These are phyloP conservation scores for Candida vartiovaarae DNA, from an alignment of 805 yeast species.

Conservation along the genomic window DNA sequence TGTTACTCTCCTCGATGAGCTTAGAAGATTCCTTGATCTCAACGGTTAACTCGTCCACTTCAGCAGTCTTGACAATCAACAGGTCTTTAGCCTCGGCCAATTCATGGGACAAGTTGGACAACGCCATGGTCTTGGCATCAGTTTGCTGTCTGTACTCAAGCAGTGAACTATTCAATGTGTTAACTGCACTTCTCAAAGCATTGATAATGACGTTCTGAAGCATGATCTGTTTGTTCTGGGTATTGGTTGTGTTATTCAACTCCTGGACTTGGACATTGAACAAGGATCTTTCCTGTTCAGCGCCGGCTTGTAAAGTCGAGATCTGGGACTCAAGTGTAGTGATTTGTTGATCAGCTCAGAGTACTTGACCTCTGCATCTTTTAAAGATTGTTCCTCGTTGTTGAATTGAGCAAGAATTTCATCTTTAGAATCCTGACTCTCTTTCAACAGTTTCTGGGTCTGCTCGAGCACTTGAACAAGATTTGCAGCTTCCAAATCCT, in stretches of 20 bases:
- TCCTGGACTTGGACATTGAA: neutral
- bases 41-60: slow-evolving; percentile 20
- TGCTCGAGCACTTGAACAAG: neutral
- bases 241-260: neutral
- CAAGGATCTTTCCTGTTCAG: neutral
- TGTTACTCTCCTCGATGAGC: neutral
- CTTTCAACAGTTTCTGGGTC: slow-evolving; percentile 2
- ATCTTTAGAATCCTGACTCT: neutral
- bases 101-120: neutral
- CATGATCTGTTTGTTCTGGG: slow-evolving; percentile 1
- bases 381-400: slow-evolving; percentile 2
- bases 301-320: neutral
- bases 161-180: slow-evolving; percentile 5
- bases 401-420: neutral
- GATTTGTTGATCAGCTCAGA: neutral
- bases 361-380: slow-evolving; percentile 3
- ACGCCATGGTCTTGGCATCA: neutral
- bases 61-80: slow-evolving; percentile 21
- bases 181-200: slow-evolving; percentile 12
- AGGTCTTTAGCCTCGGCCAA: slow-evolving; percentile 15
- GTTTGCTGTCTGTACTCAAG: neutral
- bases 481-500: neutral
- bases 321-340: neutral
- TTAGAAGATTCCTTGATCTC: slow-evolving; percentile 8
- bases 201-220: slow-evolving; percentile 7